Evolutionary conservation across 2,329 filamentous ascomycete genomes (phyloP).

Genomic region (Talaromyces sp.): DNA sequence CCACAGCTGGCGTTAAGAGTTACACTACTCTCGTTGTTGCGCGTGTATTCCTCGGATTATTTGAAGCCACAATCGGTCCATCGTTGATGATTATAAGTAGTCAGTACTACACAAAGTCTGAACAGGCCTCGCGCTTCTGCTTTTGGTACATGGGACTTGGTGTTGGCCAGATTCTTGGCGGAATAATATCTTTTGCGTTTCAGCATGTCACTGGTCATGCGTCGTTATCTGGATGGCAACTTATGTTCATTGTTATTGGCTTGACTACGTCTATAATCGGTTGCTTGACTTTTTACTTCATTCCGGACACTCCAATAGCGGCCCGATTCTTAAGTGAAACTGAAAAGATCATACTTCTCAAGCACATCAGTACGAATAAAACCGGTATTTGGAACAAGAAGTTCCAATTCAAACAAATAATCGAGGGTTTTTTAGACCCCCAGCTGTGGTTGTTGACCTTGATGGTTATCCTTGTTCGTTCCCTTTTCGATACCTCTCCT

Average conservation of each 20-base stretch:
- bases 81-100: slow-evolving; percentile 57
- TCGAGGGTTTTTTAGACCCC: slow-evolving; percentile 40
- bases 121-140: slow-evolving; percentile 55
- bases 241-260: slow-evolving; percentile 49
- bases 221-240: slow-evolving; percentile 39
- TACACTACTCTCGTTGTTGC: slow-evolving; percentile 51
- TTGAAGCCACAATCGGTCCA: slow-evolving; percentile 56
- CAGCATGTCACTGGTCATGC: slow-evolving; percentile 40
- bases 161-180: slow-evolving; percentile 43
- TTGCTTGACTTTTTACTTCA: slow-evolving; percentile 33
- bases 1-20: slow-evolving; percentile 48
- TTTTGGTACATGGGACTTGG: slow-evolving; percentile 60
- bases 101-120: slow-evolving; percentile 53
- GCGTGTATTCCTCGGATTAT: slow-evolving; percentile 56
- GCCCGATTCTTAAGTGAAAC: slow-evolving; percentile 26
- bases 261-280: slow-evolving; percentile 43
- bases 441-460: slow-evolving; percentile 43
- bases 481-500: not conserved
- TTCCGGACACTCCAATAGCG: slow-evolving; percentile 48
- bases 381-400: slow-evolving; percentile 49
- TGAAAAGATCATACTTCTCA: slow-evolving; percentile 34
- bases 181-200: slow-evolving; percentile 47
- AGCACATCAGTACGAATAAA: slow-evolving; percentile 44
- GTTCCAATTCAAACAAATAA: slow-evolving; percentile 44
- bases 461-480: slow-evolving; percentile 13